Evolutionary conservation across 2,329 filamentous ascomycete genomes (phyloP).

Genomic region (Cercospora janseana): DNA sequence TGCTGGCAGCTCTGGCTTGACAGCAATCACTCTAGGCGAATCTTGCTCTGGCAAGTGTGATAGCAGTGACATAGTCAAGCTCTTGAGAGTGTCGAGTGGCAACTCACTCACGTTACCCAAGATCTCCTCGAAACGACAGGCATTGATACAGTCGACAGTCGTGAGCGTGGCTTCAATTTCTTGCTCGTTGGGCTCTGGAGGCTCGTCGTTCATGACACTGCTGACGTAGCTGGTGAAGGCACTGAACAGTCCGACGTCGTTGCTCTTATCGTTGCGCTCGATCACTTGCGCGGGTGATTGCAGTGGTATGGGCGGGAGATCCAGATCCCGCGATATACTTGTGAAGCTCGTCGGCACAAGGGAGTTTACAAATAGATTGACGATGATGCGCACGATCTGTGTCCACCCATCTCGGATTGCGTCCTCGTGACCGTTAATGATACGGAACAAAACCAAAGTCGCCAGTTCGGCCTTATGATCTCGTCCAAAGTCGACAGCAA

Average conservation of each 20-base stretch:
- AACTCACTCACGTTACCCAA: slow-evolving; percentile 76
- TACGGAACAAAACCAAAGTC: slow-evolving; percentile 90
- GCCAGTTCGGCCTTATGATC: slow-evolving; percentile 93
- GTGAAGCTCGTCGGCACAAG: slow-evolving; percentile 79
- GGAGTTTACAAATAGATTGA: slow-evolving; percentile 95
- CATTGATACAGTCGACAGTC: slow-evolving; percentile 89
- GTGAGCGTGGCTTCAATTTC: slow-evolving; percentile 94
- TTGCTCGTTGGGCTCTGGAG: slow-evolving; percentile 93
- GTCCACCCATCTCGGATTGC: slow-evolving; percentile 76
- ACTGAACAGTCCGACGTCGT: slow-evolving; percentile 84
- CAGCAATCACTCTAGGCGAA: slow-evolving; percentile 75
- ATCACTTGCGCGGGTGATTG: slow-evolving; percentile 91
- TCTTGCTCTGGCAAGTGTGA: slow-evolving; percentile 79
- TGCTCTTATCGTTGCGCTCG: slow-evolving; percentile 74
- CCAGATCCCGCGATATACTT: slow-evolving; percentile 62
- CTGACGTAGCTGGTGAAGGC: slow-evolving; percentile 95
- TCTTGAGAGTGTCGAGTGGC: slow-evolving; percentile 57
- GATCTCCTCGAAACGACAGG: slow-evolving; percentile 79
- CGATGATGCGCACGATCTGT: slow-evolving; percentile 84
- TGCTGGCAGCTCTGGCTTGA: slow-evolving; percentile 79
- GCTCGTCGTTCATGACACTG: slow-evolving; percentile 97
- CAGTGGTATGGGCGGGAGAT: slow-evolving; percentile 78
- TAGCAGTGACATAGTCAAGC: slow-evolving; percentile 70
- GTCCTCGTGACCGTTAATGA: slow-evolving; percentile 80
- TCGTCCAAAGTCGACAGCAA: slow-evolving; percentile 90